Percentiles rank a stretch among this genome's conserved stretches.
Conservation (phyloP, 2,329 filamentous ascomycete species). For the Emergomyces orientalis region DNA sequence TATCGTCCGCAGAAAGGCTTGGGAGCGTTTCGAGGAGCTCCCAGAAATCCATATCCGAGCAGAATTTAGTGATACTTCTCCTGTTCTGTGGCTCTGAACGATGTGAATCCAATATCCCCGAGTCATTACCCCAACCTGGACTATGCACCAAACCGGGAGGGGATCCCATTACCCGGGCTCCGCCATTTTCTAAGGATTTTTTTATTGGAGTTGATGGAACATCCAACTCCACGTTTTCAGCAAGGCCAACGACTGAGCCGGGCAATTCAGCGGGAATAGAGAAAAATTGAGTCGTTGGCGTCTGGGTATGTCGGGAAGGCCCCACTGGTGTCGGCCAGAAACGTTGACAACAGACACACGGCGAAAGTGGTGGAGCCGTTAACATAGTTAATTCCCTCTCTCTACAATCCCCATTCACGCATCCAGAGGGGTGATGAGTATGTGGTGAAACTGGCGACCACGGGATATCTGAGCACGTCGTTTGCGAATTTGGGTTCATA, state of each 20-base stretch:
- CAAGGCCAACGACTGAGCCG: constrained; percentile 2
- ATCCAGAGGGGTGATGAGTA: constrained; percentile 9
- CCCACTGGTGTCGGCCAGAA: neutral
- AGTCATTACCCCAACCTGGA: neutral
- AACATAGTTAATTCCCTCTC: constrained; percentile 7
- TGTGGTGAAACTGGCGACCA: constrained; percentile 12
- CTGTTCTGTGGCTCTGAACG: neutral
- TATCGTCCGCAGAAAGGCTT: constrained; percentile 11
- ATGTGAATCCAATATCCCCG: neutral
- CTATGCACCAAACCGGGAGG: constrained; percentile 8
- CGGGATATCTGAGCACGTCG: constrained; percentile 9
- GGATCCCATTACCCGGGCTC: constrained; percentile 1
- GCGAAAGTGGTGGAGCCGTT: neutral
- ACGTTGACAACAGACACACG: neutral
- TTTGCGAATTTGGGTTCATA: constrained; percentile 8
- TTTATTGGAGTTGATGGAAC: constrained; percentile 8
- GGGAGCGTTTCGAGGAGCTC: constrained; percentile 14
- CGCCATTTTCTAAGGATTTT: constrained; percentile 8
- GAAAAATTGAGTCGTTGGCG: constrained; percentile 7
- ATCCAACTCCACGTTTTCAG: constrained; percentile 10
- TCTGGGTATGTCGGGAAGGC: neutral
- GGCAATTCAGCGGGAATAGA: constrained; percentile 11
- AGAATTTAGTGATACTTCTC: constrained; percentile 7
- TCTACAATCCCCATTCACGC: constrained; percentile 10
- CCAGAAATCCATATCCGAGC: constrained; percentile 11